Percentiles rank a stretch among this genome's conserved stretches.
Evolutionary conservation across 495 filamentous ascomycete species (phyloP).

Genomic region (Durotheca rogersii): DNA sequence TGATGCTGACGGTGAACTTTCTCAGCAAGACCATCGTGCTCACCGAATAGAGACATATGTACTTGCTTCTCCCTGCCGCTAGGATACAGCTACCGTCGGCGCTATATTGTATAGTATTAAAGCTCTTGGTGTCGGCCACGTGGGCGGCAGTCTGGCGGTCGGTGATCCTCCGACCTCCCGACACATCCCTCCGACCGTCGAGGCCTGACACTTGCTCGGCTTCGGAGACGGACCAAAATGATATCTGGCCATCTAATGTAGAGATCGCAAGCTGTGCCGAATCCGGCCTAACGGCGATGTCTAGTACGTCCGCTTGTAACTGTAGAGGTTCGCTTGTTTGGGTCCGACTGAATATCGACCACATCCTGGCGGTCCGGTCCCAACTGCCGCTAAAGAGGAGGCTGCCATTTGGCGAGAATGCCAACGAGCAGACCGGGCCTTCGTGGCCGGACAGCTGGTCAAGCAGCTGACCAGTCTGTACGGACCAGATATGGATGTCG

Average conservation of each 20-base stretch:
- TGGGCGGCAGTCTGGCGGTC: conserved; percentile 92
- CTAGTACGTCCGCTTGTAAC: conserved; percentile 84
- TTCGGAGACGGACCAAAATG: conserved; percentile 91
- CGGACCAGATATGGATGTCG: conserved; percentile 96
- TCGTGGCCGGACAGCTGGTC: conserved; percentile 91
- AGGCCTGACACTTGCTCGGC: conserved; percentile 78
- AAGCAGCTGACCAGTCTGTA: conserved; percentile 93
- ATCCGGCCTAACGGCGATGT: conserved; percentile 84
- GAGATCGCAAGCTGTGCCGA: conserved; percentile 88
- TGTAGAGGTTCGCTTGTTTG: conserved; percentile 94
- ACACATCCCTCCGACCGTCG: conserved; percentile 88
- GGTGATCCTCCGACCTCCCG: conserved; percentile 81
- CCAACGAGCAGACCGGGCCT: conserved; percentile 81
- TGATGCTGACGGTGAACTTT: conserved; percentile 91
- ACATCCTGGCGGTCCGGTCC: conserved; percentile 92
- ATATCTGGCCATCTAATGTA: conserved; percentile 88
- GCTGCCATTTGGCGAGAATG: conserved; percentile 83
- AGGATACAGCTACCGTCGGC: conserved; percentile 88
- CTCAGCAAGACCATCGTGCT: conserved; percentile 85
- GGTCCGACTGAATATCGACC: conserved; percentile 89
- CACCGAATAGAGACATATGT: conserved; percentile 93
- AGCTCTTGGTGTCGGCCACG: conserved; percentile 82
- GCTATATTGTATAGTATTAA: conserved; percentile 84
- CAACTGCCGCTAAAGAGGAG: conserved; percentile 86
- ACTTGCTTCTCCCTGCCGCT: conserved; percentile 93